These are phyloP conservation scores for Paramecium pentaurelia DNA, from an alignment of 73 alveolate genomes.

Conservation along the genomic window DNA sequence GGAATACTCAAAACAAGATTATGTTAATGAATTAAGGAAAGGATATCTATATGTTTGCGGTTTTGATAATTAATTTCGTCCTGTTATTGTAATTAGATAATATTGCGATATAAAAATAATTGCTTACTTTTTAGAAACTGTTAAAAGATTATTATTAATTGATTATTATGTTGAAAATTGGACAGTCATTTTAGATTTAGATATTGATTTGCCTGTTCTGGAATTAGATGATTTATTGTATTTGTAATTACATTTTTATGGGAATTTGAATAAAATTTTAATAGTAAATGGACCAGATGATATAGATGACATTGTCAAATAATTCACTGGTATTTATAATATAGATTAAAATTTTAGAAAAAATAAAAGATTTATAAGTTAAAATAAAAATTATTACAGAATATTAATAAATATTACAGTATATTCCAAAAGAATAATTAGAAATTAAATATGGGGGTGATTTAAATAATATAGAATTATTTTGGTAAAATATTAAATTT, in stretches of 20 bases:
- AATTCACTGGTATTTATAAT: neutral
- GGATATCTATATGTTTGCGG: constrained; percentile 34
- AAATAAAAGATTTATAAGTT: neutral
- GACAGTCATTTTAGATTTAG: constrained; percentile 33
- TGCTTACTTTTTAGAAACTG: constrained; percentile 43
- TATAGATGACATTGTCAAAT: neutral
- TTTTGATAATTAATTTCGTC: constrained; percentile 20
- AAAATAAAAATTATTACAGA: constrained; percentile 23
- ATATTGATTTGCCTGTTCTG: neutral
- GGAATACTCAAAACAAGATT: neutral
- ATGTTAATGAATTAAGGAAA: neutral
- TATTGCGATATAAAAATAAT: neutral
- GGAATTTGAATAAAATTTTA: constrained; percentile 6
- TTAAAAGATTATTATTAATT: constrained; percentile 1
- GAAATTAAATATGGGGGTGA: constrained; percentile 44
- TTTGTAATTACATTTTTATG: neutral
- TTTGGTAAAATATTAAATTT: neutral
- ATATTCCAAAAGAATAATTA: neutral
- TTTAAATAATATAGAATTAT: neutral
- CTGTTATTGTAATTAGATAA: neutral
- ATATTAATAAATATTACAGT: neutral
- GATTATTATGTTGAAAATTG: constrained; percentile 52
- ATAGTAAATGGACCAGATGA: constrained; percentile 36
- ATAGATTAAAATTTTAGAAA: neutral
- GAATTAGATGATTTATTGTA: neutral